A percentile compares a stretch with the other conserved stretches of the same genome.
Conservation (phyloP, 768 basidiomycete species). For the Cystofilobasidium ferigula region DNA sequence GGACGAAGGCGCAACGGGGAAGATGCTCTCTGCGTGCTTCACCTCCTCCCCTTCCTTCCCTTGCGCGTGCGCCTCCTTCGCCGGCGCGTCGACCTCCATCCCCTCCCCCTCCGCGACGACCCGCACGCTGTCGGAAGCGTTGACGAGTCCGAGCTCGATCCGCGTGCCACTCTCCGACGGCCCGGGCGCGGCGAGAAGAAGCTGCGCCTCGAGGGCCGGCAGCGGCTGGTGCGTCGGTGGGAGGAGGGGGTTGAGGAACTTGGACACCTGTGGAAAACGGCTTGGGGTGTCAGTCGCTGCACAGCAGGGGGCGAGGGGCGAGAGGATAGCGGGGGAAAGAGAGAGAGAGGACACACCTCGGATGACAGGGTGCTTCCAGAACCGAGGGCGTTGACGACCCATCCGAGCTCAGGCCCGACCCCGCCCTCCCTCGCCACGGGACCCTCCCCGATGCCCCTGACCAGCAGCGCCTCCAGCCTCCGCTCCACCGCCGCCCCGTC, state of each 20-base stretch:
- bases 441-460: neutral
- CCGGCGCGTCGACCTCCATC: neutral
- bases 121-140: neutral
- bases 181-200: conserved; percentile 55
- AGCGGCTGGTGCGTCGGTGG: conserved; percentile 62
- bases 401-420: conserved; percentile 6
- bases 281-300: neutral
- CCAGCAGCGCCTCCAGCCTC: neutral
- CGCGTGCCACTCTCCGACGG: conserved; percentile 51
- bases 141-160: conserved; percentile 1
- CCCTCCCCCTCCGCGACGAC: neutral
- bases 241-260: conserved; percentile 61
- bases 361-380: neutral
- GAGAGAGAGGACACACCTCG: neutral
- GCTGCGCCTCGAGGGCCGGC: conserved; percentile 52
- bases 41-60: no score
- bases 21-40: neutral
- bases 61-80: neutral
- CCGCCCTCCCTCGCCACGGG: conserved; percentile 5
- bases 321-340: neutral
- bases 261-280: neutral
- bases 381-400: conserved; percentile 2
- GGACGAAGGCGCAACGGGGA: neutral
- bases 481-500: neutral
- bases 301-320: no score